These are phyloP conservation scores for Mrakiaceae sp. DNA, from an alignment of 1,284 basidiomycete genomes.

Conservation along the genomic window DNA sequence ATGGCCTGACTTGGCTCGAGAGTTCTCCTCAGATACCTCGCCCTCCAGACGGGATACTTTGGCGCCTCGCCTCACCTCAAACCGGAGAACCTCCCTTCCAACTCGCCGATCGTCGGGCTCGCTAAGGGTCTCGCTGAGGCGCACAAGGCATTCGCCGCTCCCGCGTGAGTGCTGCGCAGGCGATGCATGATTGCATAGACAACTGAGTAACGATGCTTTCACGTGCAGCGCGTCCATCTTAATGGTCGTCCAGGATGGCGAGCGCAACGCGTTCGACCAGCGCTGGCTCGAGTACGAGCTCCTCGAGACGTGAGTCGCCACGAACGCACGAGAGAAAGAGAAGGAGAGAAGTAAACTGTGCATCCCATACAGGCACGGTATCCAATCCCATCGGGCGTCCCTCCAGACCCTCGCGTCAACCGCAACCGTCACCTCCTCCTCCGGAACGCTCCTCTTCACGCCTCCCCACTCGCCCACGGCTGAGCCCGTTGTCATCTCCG, in stretches of 20 bases:
- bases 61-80: conserved; percentile 46
- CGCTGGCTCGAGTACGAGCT: conserved; percentile 77
- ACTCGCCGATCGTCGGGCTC: conserved; percentile 60
- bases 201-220: not conserved
- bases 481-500: conserved; percentile 52
- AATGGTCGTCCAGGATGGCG: conserved; percentile 78
- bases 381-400: conserved; percentile 62
- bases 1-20: not conserved
- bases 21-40: conserved; percentile 48
- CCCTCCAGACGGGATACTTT: conserved; percentile 54
- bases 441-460: conserved; percentile 39
- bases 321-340: too few relatives aligned
- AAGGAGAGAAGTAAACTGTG: not conserved
- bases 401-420: conserved; percentile 49
- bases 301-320: conserved; percentile 48
- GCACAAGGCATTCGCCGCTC: conserved; percentile 50
- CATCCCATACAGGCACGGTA: conserved; percentile 46
- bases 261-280: conserved; percentile 96
- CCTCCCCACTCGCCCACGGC: conserved; percentile 28
- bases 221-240: conserved; percentile 54
- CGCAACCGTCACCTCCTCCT: conserved; percentile 42
- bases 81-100: conserved; percentile 54
- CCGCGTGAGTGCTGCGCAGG: conserved; percentile 36
- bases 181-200: too few relatives aligned
- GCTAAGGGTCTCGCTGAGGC: conserved; percentile 66